Evolutionary conservation across 75 land plant species (phyloP), one percentile per base, ranked within the genome.

Genomic region (Larix kaempferi): DNA sequence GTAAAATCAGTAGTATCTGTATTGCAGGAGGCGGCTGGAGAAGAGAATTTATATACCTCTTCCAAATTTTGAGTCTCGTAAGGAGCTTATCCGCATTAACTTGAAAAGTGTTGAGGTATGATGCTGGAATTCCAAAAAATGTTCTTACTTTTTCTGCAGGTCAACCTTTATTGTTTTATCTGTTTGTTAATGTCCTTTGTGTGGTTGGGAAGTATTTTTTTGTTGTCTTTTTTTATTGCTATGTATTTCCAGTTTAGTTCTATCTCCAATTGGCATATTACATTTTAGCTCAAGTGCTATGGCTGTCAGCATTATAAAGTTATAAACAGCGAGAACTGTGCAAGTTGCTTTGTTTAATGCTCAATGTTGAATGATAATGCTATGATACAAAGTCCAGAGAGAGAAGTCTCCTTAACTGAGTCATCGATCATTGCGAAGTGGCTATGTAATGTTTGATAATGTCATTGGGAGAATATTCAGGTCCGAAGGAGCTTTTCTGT

Each of bases 1-100:
- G n/a, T 69, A 41, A 69, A 69, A 8, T 69, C 73, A 7, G 54
- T 41, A 39, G 21, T 69, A 0, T 7, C 73, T 73, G 25, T 16
- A 33, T 75, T 88, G 80, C 92, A 97, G 99, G 94, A 88, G 99
- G 77, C 75, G 99, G 57, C 87, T 97, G 63, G 99, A 97, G 73
- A 97, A 97, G 79, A 75, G 99, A 35, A 94, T 97, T 59, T 97
- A 97, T 76, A 97, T 97, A 69, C 98, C 99, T 67, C 92, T 97
- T 73, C 99, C 99, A 21, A 87, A 86, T 78, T 91, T 89, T 77
- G 91, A 92, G 74, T 91, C 95, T 76, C 87, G 99, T 22, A 90
- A 91, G 81, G 99, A 92, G 85, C 92, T 97, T 35, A 94, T 97
- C 57, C 86, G 85, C 6, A 97, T 97, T 75, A 97, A 97, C 75